These are phyloP conservation scores for Miscanthus lutarioriparius DNA, from an alignment of 176 grass and related monocot species.

Conservation along the genomic window DNA sequence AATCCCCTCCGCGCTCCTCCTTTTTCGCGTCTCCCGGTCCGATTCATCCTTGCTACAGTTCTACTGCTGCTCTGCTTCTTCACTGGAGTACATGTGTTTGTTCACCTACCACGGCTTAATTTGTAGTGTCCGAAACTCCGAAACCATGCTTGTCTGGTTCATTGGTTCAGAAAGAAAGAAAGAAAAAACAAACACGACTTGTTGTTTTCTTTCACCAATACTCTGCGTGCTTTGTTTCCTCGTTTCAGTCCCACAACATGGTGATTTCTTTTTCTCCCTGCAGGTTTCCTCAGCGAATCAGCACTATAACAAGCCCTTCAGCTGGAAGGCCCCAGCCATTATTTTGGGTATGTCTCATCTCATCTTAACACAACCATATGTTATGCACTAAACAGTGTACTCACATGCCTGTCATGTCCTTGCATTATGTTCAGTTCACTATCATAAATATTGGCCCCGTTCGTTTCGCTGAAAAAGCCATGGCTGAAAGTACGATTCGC, in stretches of 20 bases:
- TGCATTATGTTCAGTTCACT: neutral
- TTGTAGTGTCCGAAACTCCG: neutral
- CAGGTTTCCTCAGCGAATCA: conserved; percentile 49
- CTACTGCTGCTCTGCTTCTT: neutral
- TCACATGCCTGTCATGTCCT: neutral
- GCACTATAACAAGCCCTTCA: conserved; percentile 41
- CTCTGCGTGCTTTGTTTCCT: neutral
- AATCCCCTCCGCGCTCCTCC: neutral
- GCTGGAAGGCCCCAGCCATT: conserved; percentile 72
- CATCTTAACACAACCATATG: neutral
- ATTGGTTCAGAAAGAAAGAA: neutral
- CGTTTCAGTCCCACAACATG: neutral
- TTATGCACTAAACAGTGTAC: neutral
- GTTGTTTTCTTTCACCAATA: neutral
- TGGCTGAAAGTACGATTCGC: too few relatives aligned
- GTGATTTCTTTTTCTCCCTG: neutral
- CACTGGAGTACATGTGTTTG: neutral
- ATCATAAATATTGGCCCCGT: too few relatives aligned
- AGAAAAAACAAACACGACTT: neutral
- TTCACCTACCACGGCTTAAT: neutral
- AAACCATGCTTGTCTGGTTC: neutral
- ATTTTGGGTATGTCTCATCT: conserved; percentile 53
- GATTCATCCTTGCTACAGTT: neutral
- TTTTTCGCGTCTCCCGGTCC: neutral
- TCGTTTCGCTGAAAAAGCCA: too few relatives aligned